phyloP scores from a whole-genome alignment of 495 filamentous ascomycete species.

The Evernia prunastri region DNA sequence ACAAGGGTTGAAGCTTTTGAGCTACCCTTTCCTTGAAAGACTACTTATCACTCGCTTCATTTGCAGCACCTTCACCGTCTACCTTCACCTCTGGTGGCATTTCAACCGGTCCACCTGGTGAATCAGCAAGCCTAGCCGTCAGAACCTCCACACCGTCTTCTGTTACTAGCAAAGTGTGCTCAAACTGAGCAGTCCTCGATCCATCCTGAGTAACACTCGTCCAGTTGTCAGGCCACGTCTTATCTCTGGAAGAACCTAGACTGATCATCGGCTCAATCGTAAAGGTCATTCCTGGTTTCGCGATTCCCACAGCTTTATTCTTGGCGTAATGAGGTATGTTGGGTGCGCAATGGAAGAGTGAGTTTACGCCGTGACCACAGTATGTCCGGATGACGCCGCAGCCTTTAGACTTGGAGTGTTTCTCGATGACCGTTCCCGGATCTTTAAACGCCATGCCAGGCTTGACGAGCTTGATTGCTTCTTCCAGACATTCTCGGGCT shows the following conservation, averaged over 20 bases:
- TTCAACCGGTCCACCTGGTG: conserved; percentile 75
- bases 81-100: conserved; percentile 46
- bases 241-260: conserved; percentile 69
- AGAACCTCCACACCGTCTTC: conserved; percentile 89
- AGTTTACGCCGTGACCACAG: conserved; percentile 83
- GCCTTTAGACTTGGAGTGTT: conserved; percentile 67
- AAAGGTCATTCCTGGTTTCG: conserved; percentile 86
- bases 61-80: background rate
- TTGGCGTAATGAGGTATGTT: conserved; percentile 85
- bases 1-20: too few species aligned
- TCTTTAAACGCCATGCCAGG: conserved; percentile 81
- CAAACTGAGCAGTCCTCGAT: conserved; percentile 78
- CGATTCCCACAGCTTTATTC: conserved; percentile 83
- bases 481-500: conserved; percentile 70
- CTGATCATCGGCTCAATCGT: conserved; percentile 93
- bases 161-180: conserved; percentile 92
- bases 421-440: conserved; percentile 78
- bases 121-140: conserved; percentile 73
- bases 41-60: background rate
- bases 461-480: conserved; percentile 79
- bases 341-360: conserved; percentile 74
- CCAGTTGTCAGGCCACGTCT: conserved; percentile 90
- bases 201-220: conserved; percentile 80
- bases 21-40: too few species aligned
- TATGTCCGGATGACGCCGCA: conserved; percentile 87